Percentiles rank a stretch among this genome's conserved stretches.
Conservation (phyloP, 2,329 filamentous ascomycete species). For the Emergomyces orientalis region DNA sequence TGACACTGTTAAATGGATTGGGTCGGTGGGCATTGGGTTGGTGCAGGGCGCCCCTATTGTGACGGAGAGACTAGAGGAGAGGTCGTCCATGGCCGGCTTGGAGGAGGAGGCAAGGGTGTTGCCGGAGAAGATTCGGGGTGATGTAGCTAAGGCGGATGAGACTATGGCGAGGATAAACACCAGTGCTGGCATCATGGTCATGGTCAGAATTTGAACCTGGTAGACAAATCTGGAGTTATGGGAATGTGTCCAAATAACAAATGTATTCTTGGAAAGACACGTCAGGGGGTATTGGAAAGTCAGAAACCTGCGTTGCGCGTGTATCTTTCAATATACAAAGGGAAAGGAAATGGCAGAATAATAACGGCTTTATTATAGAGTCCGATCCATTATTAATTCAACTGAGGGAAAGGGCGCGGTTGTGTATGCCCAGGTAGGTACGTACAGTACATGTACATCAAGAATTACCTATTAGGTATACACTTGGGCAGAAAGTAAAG, state of each 20-base stretch:
- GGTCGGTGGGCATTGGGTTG: constrained; percentile 10
- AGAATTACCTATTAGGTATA: background rate
- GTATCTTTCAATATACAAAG: background rate
- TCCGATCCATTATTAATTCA: background rate
- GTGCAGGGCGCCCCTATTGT: constrained; percentile 16
- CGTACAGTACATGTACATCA: background rate
- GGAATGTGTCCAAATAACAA: background rate
- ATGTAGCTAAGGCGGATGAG: background rate
- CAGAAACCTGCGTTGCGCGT: background rate
- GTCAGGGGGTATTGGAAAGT: background rate
- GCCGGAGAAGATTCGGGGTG: background rate
- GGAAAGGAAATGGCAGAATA: background rate
- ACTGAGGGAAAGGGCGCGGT: background rate
- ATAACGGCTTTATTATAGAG: background rate
- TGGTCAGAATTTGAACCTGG: background rate
- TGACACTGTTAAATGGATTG: constrained; percentile 17
- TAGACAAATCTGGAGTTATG: background rate
- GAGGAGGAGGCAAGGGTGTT: constrained; percentile 8
- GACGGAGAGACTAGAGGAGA: constrained; percentile 12
- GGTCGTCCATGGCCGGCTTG: constrained; percentile 7
- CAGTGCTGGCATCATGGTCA: background rate
- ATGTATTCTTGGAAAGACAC: background rate
- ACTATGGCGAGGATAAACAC: background rate
- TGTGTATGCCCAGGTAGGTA: background rate
- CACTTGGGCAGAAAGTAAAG: background rate